Conservation (phyloP, 1,284 basidiomycete genomes). For the Wolfiporia cocos region DNA sequence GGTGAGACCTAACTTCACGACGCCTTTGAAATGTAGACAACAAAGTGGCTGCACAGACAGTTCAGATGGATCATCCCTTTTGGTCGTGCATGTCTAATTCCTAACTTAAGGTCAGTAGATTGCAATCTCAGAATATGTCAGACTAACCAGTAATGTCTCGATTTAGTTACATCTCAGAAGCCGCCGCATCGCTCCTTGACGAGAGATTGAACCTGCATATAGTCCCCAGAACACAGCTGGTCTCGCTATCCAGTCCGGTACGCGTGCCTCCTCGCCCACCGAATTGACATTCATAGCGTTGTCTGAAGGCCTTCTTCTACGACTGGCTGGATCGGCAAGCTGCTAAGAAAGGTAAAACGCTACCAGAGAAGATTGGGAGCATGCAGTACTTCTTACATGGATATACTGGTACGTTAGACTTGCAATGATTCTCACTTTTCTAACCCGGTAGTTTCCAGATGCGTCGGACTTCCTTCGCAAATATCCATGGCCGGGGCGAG, state of each 20-base stretch:
- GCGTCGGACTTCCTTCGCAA: conserved; percentile 82
- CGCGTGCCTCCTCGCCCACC: conserved; percentile 17
- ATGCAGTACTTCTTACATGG: conserved; percentile 88
- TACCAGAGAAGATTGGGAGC: conserved; percentile 86
- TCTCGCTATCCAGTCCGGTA: conserved; percentile 75
- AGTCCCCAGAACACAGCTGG: conserved; percentile 83
- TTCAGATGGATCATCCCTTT: conserved; percentile 85
- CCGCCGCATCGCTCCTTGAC: conserved; percentile 84
- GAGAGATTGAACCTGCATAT: conserved; percentile 70
- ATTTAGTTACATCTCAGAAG: conserved; percentile 64
- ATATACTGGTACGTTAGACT: conserved; percentile 51
- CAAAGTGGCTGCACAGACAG: conserved; percentile 87
- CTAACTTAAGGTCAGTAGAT: conserved; percentile 63
- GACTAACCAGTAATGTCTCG: too few species aligned
- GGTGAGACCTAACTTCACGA: neutral
- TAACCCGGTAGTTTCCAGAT: conserved; percentile 38
- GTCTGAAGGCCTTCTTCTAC: conserved; percentile 74
- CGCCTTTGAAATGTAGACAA: conserved; percentile 44
- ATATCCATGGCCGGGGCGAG: conserved; percentile 85
- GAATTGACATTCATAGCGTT: neutral
- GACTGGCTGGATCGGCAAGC: conserved; percentile 81
- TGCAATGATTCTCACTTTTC: neutral
- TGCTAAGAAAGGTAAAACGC: conserved; percentile 70
- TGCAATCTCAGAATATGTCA: neutral
- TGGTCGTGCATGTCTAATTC: conserved; percentile 79